Percentiles rank a stretch among this genome's conserved stretches.
Conservation (phyloP, 2,329 filamentous ascomycete genomes). For the Elsinoe fawcettii region DNA sequence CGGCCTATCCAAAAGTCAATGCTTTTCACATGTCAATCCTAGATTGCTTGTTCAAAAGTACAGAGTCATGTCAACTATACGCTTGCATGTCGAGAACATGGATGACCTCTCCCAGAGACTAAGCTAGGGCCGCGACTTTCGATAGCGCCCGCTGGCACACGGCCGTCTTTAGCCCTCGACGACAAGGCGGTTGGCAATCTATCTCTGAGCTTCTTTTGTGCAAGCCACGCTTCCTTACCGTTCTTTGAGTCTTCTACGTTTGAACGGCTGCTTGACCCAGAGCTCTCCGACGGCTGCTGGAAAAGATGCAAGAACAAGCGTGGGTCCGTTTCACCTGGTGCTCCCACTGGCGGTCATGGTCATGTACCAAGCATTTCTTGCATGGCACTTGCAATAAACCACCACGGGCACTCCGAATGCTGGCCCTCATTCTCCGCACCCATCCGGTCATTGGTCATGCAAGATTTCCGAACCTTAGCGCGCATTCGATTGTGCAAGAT, state of each 20-base stretch:
- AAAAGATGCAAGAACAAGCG: constrained; percentile 6
- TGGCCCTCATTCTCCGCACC: constrained; percentile 8
- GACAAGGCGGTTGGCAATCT: not conserved
- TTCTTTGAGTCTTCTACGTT: constrained; percentile 12
- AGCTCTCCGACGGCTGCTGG: not conserved
- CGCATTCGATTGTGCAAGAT: not conserved
- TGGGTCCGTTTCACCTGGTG: constrained; percentile 2
- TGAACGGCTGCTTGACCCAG: not conserved
- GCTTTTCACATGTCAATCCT: constrained; percentile 9
- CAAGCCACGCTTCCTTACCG: constrained; percentile 13
- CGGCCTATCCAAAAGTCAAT: not conserved
- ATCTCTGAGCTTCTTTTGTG: constrained; percentile 12
- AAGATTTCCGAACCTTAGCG: constrained; percentile 1
- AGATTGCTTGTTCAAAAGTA: constrained; percentile 5
- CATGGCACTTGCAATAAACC: constrained; percentile 11
- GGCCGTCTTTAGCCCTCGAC: not conserved
- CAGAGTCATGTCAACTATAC: constrained; percentile 7
- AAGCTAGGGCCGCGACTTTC: constrained; percentile 8
- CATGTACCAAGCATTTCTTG: not conserved
- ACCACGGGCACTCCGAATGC: constrained; percentile 10
- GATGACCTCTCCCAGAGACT: not conserved
- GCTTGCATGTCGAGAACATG: not conserved
- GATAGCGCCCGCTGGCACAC: constrained; percentile 12
- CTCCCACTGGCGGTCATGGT: not conserved
- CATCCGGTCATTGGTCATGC: not conserved